Base-by-base conservation (phyloP, 73 alveolate species). In the Urostyla sp. region DNA sequence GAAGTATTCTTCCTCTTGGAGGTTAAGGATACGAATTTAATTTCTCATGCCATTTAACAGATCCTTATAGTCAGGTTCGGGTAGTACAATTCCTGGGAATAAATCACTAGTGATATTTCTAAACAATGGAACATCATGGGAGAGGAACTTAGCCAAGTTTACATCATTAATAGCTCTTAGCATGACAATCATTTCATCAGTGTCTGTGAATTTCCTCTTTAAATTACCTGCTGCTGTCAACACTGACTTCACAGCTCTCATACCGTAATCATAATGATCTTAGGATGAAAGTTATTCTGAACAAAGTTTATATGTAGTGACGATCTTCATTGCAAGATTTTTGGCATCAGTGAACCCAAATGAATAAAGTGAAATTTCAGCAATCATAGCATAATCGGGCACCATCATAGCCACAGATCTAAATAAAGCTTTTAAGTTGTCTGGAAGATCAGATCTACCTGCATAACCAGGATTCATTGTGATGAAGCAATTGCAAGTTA, bases 381-480 rank as follows among this genome's bases (percentile, higher is more conserved):
- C 98, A 59, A 97, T 97, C 95, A 97, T 89, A 75, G 94, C 93
- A 85, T 95, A 97, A 81, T 97, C 98, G 10, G 51, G 51, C 73
- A 95, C 97, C 99, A 96, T 95, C 99, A 96, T 95, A 66, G 99
- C 93, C 81, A 97, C 98, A 35, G 99, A 81, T 92, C 99, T 94
- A 73, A 97, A 97, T 45, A 95, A 80, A 15, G 98, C 98, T 69
- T 96, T 96, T 4, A 96, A 85, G 84, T 96, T 94, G 85, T 96
- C 99, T 0, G 99, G 99, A 45, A 97, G 88, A 78, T 97, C 99
- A 44, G 99, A 87, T 87, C 99, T 81, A 27, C 99, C 98, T 38
- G 98, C 98, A 90, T 96, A 96, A 67, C 98, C 98, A 31, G 99
- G 99, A 72, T 96, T 96, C 99, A 97, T 97, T 0, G 99, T 97